Evolutionary conservation across 1,284 basidiomycete genomes (phyloP).

Genomic region (Apiotrichum siamense): DNA sequence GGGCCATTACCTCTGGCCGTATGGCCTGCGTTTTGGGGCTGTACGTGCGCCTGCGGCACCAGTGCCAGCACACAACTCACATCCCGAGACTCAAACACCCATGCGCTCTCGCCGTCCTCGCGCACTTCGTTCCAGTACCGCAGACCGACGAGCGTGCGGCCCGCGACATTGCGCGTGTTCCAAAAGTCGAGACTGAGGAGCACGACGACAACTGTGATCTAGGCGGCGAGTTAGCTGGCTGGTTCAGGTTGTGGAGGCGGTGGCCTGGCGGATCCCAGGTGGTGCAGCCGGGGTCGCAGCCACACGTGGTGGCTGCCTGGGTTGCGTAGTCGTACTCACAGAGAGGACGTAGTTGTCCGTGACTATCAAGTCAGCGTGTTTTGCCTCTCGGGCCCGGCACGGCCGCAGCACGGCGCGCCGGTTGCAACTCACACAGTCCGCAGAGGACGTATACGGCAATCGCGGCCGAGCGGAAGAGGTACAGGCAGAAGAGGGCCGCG

Average conservation of each 20-base stretch:
- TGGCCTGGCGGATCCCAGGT: too few relatives aligned
- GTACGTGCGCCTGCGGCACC: too few relatives aligned
- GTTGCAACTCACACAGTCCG: conserved; percentile 52
- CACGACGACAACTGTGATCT: conserved; percentile 87
- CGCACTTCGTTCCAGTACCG: conserved; percentile 97
- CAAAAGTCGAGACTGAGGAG: conserved; percentile 92
- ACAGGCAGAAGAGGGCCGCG: conserved; percentile 71
- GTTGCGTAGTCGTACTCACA: conserved; percentile 51
- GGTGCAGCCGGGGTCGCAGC: too few relatives aligned
- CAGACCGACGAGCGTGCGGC: conserved; percentile 80
- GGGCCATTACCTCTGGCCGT: too few relatives aligned
- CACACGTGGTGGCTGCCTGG: too few relatives aligned
- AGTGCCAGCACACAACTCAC: too few relatives aligned
- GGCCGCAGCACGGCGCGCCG: too few relatives aligned
- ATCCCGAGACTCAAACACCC: conserved; percentile 92
- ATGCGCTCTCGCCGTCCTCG: conserved; percentile 88
- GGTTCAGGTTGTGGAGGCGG: too few relatives aligned
- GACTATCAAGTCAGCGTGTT: conserved; percentile 50
- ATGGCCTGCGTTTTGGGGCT: too few relatives aligned
- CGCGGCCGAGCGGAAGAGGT: conserved; percentile 74
- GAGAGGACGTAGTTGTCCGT: conserved; percentile 84
- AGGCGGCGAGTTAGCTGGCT: too few relatives aligned
- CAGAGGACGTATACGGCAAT: conserved; percentile 81
- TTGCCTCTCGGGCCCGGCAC: neutral
- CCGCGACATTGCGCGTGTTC: conserved; percentile 93